These are phyloP conservation scores for Xerocomellus intermedius DNA, from an alignment of 768 basidiomycete species.

Conservation along the genomic window DNA sequence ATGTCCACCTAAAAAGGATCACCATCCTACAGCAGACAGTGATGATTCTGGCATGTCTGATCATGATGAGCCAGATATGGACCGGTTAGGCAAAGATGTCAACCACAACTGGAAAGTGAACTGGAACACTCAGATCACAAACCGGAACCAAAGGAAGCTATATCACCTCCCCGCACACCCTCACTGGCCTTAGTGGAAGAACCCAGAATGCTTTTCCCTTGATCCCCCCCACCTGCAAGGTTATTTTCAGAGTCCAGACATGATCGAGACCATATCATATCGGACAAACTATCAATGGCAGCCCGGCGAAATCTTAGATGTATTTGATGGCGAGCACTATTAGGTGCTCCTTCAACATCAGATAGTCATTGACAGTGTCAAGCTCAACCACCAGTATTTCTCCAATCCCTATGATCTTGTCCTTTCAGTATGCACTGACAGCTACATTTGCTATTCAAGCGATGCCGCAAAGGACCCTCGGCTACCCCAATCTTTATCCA, in stretches of 20 bases:
- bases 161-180: too few species aligned
- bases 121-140: too few species aligned
- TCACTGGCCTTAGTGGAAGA: too few species aligned
- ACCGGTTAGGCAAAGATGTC: too few species aligned
- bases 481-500: slow-evolving; percentile 43
- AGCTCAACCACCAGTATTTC: slow-evolving; percentile 35
- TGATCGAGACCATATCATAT: neutral
- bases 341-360: slow-evolving; percentile 13
- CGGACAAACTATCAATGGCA: neutral
- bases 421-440: slow-evolving; percentile 42
- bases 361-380: slow-evolving; percentile 30
- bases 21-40: too few species aligned
- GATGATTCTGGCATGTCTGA: too few species aligned
- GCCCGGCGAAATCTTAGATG: slow-evolving; percentile 17
- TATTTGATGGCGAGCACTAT: slow-evolving; percentile 39
- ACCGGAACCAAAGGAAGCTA: too few species aligned
- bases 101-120: too few species aligned
- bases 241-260: neutral
- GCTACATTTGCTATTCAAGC: slow-evolving; percentile 41
- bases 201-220: too few species aligned
- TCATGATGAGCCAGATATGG: too few species aligned
- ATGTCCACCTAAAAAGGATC: too few species aligned
- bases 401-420: slow-evolving; percentile 39
- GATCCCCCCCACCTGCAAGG: neutral
- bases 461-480: slow-evolving; percentile 20